Evolutionary conservation across 495 filamentous ascomycete species (phyloP).

Genomic region (Copromyces sp.): DNA sequence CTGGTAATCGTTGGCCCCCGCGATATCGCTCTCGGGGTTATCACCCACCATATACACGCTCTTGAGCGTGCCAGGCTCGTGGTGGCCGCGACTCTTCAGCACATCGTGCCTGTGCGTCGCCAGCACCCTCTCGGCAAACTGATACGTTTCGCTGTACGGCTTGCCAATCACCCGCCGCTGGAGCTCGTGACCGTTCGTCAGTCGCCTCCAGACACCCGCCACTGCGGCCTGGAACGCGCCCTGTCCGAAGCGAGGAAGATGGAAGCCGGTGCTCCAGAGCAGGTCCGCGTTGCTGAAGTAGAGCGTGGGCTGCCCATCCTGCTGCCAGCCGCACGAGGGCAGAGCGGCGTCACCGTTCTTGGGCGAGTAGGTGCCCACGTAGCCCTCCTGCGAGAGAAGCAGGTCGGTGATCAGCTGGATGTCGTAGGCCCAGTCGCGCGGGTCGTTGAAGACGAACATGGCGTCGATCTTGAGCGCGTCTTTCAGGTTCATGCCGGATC

Average conservation of each 20-base stretch:
- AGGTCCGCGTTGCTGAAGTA: constrained; percentile 87
- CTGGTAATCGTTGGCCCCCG: constrained; percentile 70
- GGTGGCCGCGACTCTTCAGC: constrained; percentile 22
- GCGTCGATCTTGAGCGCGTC: constrained; percentile 62
- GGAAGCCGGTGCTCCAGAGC: constrained; percentile 74
- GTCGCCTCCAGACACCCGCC: constrained; percentile 62
- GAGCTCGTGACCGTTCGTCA: constrained; percentile 56
- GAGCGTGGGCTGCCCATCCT: constrained; percentile 66
- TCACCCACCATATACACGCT: constrained; percentile 96
- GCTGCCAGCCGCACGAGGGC: constrained; percentile 65
- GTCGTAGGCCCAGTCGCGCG: constrained; percentile 90
- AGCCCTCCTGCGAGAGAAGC: constrained; percentile 61
- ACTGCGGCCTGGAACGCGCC: constrained; percentile 81
- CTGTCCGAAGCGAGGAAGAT: constrained; percentile 83
- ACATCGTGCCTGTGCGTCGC: constrained; percentile 44
- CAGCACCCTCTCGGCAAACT: constrained; percentile 71
- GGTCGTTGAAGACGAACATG: constrained; percentile 83
- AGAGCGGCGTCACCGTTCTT: constrained; percentile 50
- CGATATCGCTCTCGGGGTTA: constrained; percentile 87
- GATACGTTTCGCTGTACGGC: constrained; percentile 64
- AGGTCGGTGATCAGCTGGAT: constrained; percentile 72
- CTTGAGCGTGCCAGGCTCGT: constrained; percentile 31
- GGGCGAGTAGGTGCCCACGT: constrained; percentile 63
- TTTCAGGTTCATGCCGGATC: constrained; percentile 6
- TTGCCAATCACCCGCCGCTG: constrained; percentile 70